These are phyloP conservation scores for Phytophthora pistaciae DNA, from an alignment of 352 stramenopile genomes.

Conservation along the genomic window DNA sequence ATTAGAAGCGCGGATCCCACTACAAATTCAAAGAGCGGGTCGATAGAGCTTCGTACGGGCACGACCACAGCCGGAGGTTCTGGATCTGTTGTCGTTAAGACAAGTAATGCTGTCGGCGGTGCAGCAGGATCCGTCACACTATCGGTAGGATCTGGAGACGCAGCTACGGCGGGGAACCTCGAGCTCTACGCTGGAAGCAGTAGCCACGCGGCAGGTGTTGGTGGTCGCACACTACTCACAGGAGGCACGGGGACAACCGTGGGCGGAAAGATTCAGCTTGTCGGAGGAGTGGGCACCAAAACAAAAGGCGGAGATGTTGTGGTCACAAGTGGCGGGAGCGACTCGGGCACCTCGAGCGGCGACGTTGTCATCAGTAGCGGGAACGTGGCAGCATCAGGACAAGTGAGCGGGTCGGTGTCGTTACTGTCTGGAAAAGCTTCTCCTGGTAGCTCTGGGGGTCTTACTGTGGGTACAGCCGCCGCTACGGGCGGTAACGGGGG, in stretches of 20 bases:
- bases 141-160: constrained; percentile 34
- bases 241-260: constrained; percentile 33
- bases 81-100: constrained; percentile 27
- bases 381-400: constrained; percentile 5
- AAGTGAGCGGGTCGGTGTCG: constrained; percentile 30
- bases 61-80: constrained; percentile 23
- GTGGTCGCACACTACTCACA: constrained; percentile 20
- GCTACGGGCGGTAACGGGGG: constrained; percentile 28
- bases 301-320: constrained; percentile 36
- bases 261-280: constrained; percentile 35
- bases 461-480: constrained; percentile 26
- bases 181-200: constrained; percentile 37
- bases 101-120: constrained; percentile 22
- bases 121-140: constrained; percentile 32
- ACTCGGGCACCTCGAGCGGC: constrained; percentile 24
- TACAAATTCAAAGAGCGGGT: constrained; percentile 22
- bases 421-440: constrained; percentile 31
- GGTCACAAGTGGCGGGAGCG: constrained; percentile 31
- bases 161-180: constrained; percentile 13
- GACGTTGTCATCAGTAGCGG: constrained; percentile 30
- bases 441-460: constrained; percentile 25
- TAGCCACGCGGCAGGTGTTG: constrained; percentile 19
- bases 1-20: constrained; percentile 29
- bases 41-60: constrained; percentile 32
- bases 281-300: constrained; percentile 25